These are phyloP conservation scores for Paxillus rubicundulus DNA, from an alignment of 768 basidiomycete genomes.

Conservation along the genomic window DNA sequence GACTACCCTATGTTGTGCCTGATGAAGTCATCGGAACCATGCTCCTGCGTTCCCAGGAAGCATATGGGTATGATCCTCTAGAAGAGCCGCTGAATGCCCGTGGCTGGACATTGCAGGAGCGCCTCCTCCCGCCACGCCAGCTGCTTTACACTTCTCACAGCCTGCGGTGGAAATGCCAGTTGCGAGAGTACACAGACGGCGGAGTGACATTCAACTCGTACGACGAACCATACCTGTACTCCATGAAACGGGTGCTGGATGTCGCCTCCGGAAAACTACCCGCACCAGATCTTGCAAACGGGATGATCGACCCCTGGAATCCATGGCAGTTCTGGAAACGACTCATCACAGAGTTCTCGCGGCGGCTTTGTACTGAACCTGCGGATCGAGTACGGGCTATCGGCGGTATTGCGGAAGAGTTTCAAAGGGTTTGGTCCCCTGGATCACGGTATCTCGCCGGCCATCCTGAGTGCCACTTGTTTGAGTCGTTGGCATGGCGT, in stretches of 20 bases:
- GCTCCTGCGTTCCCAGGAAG: not conserved
- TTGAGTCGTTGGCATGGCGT: not conserved
- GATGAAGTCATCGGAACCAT: not conserved
- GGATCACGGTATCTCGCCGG: not conserved
- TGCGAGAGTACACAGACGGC: not conserved
- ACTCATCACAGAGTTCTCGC: not conserved
- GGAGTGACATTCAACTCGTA: not conserved
- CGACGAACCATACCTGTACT: not conserved
- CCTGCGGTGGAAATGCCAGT: not conserved
- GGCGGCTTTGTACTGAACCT: not conserved
- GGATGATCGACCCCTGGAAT: not conserved
- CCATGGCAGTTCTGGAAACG: not conserved
- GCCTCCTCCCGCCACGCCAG: not conserved
- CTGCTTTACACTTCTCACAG: not conserved
- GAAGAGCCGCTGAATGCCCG: not conserved
- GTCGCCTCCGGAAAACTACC: not conserved
- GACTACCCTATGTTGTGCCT: not conserved
- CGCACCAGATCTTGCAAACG: not conserved
- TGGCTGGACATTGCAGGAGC: conserved; percentile 1
- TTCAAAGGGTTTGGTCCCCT: not conserved
- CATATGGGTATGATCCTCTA: not conserved
- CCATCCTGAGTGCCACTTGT: not conserved
- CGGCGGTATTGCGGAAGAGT: conserved; percentile 1
- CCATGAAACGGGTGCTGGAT: not conserved
- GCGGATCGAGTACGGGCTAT: not conserved